Base-by-base conservation (phyloP, 345 rosid genomes). In the Cardamine chenopodiifolia region DNA sequence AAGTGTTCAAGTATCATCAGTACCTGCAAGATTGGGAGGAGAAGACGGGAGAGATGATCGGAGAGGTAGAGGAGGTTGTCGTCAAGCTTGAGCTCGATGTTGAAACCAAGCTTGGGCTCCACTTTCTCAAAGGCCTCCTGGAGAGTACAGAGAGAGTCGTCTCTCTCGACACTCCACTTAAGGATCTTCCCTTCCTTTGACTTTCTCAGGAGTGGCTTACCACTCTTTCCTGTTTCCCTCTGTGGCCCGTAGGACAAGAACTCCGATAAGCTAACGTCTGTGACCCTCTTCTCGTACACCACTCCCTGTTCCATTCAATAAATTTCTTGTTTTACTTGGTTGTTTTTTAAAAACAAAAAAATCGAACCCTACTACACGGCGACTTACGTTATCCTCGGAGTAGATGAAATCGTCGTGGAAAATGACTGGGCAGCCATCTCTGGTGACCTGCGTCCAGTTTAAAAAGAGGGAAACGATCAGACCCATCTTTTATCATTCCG, bases 61-160 rank as follows among this genome's bases (percentile, higher is more conserved):
- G 80, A 82, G 2, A 79, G 72, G 67, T 95, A 95, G 28, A 88
- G 83, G 54, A 92, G 63, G 69, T 87, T 72, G 74, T 95, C 97
- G 74, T 92, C 99, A 50, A 92, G 91, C 82, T 95, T 95, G 39
- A 95, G 68, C 80, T 95, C 97, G 68, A 95, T 85, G 78, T 95
- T 92, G 85, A 92, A 95, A 32, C 99, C 99, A 48, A 89, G 39
- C 8, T 84, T 71, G 14, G 92, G 88, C 4, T 85, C 83, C 7
- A 95, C 96, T 82, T 73, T 82, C 81, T 88, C 80, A 57, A 95
- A 90, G 40, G 93, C 97, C 64, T 89, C 97, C 66, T 85, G 83
- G 47, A 92, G 80, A 5, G 99, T 89, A 78, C 99, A 92, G 10
- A 85, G 55, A 2, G 90, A 58, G 73, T 92, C 99, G 60, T 95